Percentiles rank a stretch among this genome's conserved stretches.
Conservation (phyloP, 2,329 filamentous ascomycete genomes). For the Aureobasidium sp. region DNA sequence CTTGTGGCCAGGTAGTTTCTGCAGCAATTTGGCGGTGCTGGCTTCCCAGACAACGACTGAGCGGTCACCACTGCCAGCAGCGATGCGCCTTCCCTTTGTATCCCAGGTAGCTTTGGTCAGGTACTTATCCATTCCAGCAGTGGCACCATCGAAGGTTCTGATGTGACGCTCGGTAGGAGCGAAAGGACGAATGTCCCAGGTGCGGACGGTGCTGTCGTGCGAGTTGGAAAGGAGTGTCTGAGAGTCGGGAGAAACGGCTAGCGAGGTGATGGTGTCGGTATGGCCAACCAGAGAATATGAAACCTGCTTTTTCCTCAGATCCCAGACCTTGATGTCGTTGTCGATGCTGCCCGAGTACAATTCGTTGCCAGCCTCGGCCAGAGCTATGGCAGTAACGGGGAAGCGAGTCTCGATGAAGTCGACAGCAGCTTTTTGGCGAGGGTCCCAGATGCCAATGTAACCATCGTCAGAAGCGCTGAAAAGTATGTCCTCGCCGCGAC, state of each 20-base stretch:
- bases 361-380: slow-evolving; percentile 93
- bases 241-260: slow-evolving; percentile 86
- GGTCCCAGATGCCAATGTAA: slow-evolving; percentile 92
- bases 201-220: slow-evolving; percentile 88
- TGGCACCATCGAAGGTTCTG: slow-evolving; percentile 86
- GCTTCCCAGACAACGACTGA: slow-evolving; percentile 88
- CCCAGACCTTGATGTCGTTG: slow-evolving; percentile 96
- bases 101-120: slow-evolving; percentile 88
- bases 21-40: slow-evolving; percentile 80
- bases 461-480: slow-evolving; percentile 92
- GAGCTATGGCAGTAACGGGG: slow-evolving; percentile 80
- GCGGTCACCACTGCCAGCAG: slow-evolving; percentile 81
- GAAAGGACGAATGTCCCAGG: slow-evolving; percentile 95
- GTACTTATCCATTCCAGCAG: slow-evolving; percentile 83
- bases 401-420: slow-evolving; percentile 88
- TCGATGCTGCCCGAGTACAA: slow-evolving; percentile 92
- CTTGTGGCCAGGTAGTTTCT: slow-evolving; percentile 93
- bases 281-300: slow-evolving; percentile 86
- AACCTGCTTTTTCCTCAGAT: slow-evolving; percentile 82
- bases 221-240: slow-evolving; percentile 86
- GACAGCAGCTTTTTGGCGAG: slow-evolving; percentile 77
- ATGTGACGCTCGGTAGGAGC: slow-evolving; percentile 80
- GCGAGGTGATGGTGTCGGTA: slow-evolving; percentile 82
- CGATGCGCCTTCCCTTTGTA: slow-evolving; percentile 74
- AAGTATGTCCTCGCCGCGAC: slow-evolving; percentile 81